These are phyloP conservation scores for Naegleria fowleri DNA, from an alignment of 208 protist species.

Conservation along the genomic window DNA sequence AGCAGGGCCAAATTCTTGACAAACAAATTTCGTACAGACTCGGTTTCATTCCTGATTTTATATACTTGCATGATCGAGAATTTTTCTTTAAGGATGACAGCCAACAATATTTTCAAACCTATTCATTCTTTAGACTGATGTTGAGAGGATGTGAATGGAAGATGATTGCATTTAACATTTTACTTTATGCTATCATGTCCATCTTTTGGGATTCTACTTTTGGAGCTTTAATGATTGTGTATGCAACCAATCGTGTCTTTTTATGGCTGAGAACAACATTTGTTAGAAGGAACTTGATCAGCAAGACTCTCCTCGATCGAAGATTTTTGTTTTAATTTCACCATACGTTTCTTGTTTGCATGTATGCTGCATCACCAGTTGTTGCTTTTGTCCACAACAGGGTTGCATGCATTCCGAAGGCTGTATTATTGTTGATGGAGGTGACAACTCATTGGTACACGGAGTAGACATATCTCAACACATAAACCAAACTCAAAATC, in stretches of 20 bases:
- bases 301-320: constrained; percentile 12
- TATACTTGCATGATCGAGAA: neutral
- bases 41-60: neutral
- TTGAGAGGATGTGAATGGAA: constrained; percentile 2
- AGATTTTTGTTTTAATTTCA: constrained; percentile 26
- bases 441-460: too few relatives aligned
- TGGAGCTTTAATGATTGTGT: neutral
- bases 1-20: constrained; percentile 1
- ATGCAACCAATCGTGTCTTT: neutral
- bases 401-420: too few relatives aligned
- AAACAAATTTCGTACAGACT: neutral
- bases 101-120: neutral
- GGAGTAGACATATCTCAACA: too few relatives aligned
- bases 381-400: too few relatives aligned
- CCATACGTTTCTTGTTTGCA: too few relatives aligned
- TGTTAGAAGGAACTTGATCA: neutral
- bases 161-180: neutral
- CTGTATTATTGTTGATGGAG: too few relatives aligned
- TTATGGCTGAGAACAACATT: neutral
- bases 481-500: too few relatives aligned
- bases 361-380: too few relatives aligned
- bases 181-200: neutral
- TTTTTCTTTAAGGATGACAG: constrained; percentile 15
- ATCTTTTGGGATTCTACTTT: neutral
- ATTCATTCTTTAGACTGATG: neutral